Evolutionary conservation across 805 yeast species (phyloP), one percentile per base, ranked within the genome.

Genomic region (Candida tammaniensis): DNA sequence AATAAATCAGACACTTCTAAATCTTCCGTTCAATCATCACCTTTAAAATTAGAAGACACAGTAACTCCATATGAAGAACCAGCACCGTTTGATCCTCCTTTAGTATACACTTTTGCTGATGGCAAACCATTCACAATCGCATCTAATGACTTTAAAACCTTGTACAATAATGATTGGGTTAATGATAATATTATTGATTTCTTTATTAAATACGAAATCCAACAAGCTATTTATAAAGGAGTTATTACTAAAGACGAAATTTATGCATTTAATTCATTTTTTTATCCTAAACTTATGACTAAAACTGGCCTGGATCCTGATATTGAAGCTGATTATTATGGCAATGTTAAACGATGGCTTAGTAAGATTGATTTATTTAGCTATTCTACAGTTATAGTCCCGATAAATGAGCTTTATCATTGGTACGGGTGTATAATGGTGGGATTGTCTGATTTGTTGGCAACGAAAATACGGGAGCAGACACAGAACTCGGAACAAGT

Each of bases 161-260:
- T 91, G 7, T 79, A 80, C 50, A 81, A 82, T 38, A 80, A 80
- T 30, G 86, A 84, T 42, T 91, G 95, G 89, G 76, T 93, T 31
- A 91, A 93, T 60, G 98, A 93, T 51, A 75, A 83, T 0, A 65
- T 93, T 31, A 81, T 93, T 36, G 96, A 87, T 55, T 91, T 91
- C 53, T 88, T 86, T 49, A 67, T 86, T 18, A 77, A 76, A 38
- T 82, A 70, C 51, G 74, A 72, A 43, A 67, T 76, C 6, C 76
- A 66, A 30, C 39, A 40, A 34, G 67, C 60, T 2, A 40, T 68
- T 8, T 17, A 44, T n/a, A 39, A 41, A 10, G 35, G 36, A 11
- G 15, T 40, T 13, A 18, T 60, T 4, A 46, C 64, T 9, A 33
- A 45, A 7, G 57, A 62, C 2, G 68, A 73, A 4, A 74, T 74